Conservation (phyloP, 768 basidiomycete species). For the Kwoniella mangroviensis region DNA sequence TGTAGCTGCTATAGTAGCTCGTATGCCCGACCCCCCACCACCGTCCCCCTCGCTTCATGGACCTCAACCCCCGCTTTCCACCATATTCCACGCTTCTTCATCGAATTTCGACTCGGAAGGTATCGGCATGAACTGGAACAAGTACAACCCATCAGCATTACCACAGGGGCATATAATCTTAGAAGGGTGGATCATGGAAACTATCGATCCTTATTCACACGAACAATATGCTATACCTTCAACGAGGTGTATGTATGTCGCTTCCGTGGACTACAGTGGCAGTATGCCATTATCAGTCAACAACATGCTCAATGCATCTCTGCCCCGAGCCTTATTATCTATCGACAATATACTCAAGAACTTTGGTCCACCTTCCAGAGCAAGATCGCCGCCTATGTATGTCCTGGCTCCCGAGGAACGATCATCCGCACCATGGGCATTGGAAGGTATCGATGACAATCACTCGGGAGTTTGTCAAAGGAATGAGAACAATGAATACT, state of each 20-base stretch:
- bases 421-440: conserved; percentile 44
- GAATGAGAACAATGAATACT: conserved; percentile 40
- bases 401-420: conserved; percentile 41
- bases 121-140: conserved; percentile 65
- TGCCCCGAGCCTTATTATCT: conserved; percentile 72
- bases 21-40: conserved; percentile 53
- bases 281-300: conserved; percentile 83
- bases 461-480: conserved; percentile 36
- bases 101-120: conserved; percentile 67
- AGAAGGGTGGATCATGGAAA: conserved; percentile 96
- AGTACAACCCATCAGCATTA: conserved; percentile 75
- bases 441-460: conserved; percentile 45
- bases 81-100: conserved; percentile 80
- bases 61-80: conserved; percentile 60
- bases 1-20: conserved; percentile 73
- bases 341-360: conserved; percentile 76
- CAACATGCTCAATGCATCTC: conserved; percentile 76
- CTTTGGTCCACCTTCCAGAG: conserved; percentile 69
- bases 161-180: conserved; percentile 81
- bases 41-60: conserved; percentile 50
- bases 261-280: conserved; percentile 84
- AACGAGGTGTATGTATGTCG: conserved; percentile 80
- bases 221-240: conserved; percentile 95
- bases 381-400: conserved; percentile 71
- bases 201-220: conserved; percentile 90